A percentile compares a stretch with the other conserved stretches of the same genome.
Conservation (phyloP, 768 basidiomycete species). For the Mycena galericulata region DNA sequence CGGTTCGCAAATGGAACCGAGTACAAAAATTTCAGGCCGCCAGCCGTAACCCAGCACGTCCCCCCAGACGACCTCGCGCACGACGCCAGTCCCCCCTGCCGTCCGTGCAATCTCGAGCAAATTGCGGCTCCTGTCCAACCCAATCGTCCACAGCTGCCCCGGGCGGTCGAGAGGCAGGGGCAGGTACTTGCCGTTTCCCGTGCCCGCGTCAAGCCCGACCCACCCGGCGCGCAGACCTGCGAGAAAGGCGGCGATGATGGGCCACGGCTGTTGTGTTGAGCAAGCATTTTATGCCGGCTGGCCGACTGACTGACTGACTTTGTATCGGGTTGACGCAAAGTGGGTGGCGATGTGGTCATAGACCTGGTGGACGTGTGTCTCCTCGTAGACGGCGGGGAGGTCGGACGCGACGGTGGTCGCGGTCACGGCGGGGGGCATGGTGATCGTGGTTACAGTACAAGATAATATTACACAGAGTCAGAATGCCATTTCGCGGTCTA, state of each 20-base stretch:
- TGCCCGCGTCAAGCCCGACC: conserved; percentile 94
- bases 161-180: conserved; percentile 76
- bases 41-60: conserved; percentile 81
- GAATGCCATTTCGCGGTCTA: conserved; percentile 88
- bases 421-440: conserved; percentile 53
- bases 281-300: background rate
- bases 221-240: conserved; percentile 77
- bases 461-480: conserved; percentile 41
- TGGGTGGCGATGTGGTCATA: conserved; percentile 90
- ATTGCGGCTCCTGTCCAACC: conserved; percentile 85
- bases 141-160: conserved; percentile 76
- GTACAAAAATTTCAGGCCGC: conserved; percentile 84
- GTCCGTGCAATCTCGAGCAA: conserved; percentile 79
- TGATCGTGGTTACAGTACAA: conserved; percentile 12
- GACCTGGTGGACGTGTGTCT: conserved; percentile 81
- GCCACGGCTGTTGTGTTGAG: conserved; percentile 78
- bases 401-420: conserved; percentile 58
- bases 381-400: conserved; percentile 69
- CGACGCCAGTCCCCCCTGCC: conserved; percentile 66
- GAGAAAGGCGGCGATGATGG: conserved; percentile 84
- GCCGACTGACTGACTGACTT: conserved; percentile 59
- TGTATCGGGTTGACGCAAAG: conserved; percentile 92
- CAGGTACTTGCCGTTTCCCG: conserved; percentile 98
- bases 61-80: conserved; percentile 83
- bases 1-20: background rate